Base-by-base conservation (phyloP, 177 flowering plant species). In the Tripterygium wilfordii region DNA sequence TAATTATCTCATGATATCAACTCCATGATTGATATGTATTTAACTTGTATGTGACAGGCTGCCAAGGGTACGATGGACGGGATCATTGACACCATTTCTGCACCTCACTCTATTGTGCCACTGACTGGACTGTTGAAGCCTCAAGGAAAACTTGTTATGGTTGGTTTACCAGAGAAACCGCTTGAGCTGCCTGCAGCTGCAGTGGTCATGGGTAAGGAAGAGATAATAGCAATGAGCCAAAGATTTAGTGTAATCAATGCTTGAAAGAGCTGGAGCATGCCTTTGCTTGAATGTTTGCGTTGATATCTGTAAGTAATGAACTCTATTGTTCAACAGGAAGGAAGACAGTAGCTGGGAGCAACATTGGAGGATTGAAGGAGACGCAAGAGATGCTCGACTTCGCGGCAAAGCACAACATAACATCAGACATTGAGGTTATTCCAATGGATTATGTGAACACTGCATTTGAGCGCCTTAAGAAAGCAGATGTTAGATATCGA, bases 11-110 rank as follows among this genome's bases (percentile, higher is more conserved):
- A n/a, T n/a, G n/a, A n/a, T n/a, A n/a, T n/a, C n/a, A n/a, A n/a
- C n/a, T n/a, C 12, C 5, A 16, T 3, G 4, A 4, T 12, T 40
- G 20, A n/a, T n/a, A n/a, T n/a, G n/a, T 20, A 22, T 20, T 40
- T 15, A 35, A 5, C 14, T 35, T 35, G 3, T 35, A 5, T 5
- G 5, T 37, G 4, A 26, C 28, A 74, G 80, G 73, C 69, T 59
- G 77, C 69, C 0, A 36, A 24, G 57, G 61, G 63, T 4, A 72
- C 78, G 8, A 24, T 78, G 68, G 79, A 77, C 49, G 79, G 77
- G 0, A 69, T 77, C 37, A 56, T 77, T 14, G 79, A 74, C 14
- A 77, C 78, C 1, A 72, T 75, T 4, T 67, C 80, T 17, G 75
- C 70, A 0, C 10, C 1, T 5, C 83, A 78, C 27, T 25, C 78